A percentile compares a stretch with the other conserved stretches of the same genome.
Conservation (phyloP, 371 early-diverging fungal genomes). For the Entomophthora muscae region DNA sequence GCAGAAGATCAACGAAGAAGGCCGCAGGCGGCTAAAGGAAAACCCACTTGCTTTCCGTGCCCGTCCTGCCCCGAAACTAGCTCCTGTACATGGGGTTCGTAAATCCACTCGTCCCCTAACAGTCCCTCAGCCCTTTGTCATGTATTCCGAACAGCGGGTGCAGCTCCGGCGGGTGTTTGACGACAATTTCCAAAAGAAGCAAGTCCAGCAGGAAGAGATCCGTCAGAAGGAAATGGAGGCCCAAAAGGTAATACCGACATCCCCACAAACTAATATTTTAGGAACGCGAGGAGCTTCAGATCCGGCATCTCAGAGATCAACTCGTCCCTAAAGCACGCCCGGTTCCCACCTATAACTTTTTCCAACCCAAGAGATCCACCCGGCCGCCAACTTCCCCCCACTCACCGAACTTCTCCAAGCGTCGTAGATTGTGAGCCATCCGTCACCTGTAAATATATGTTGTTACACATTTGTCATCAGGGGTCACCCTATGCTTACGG, state of each 20-base stretch:
- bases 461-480: too few species aligned
- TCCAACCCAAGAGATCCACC: background rate
- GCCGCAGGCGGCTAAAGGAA: background rate
- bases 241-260: background rate
- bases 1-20: background rate
- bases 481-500: too few species aligned
- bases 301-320: background rate
- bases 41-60: background rate
- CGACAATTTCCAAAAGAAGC: background rate
- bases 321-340: background rate
- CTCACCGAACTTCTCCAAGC: background rate
- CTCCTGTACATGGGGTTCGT: background rate
- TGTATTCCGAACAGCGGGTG: background rate
- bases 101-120: background rate
- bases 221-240: background rate
- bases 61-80: background rate
- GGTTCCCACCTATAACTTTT: background rate
- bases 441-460: too few species aligned
- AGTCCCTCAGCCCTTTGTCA: background rate
- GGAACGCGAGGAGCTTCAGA: background rate
- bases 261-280: background rate
- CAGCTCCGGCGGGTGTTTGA: background rate
- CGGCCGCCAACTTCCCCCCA: background rate
- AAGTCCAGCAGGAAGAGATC: background rate
- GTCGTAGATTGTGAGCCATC: background rate